These are phyloP conservation scores for Chaetomium globosum DNA, from an alignment of 2,329 filamentous ascomycete genomes.

Conservation along the genomic window DNA sequence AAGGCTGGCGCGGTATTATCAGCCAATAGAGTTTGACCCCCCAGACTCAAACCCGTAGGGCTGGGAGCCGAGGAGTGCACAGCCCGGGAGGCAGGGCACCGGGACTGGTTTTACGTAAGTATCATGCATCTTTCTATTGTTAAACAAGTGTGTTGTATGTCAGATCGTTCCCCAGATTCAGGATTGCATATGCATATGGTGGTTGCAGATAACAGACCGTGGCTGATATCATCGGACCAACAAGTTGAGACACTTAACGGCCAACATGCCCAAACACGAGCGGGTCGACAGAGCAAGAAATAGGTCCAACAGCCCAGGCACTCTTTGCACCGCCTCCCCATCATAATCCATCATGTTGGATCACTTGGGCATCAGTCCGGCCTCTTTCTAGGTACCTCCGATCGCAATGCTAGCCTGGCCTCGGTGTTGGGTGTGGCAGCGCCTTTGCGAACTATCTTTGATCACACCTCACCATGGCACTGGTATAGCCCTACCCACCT, in stretches of 20 bases:
- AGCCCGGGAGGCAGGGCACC: not conserved
- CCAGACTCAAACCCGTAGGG: not conserved
- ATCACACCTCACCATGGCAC: not conserved
- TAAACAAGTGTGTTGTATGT: not conserved
- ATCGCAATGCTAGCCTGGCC: not conserved
- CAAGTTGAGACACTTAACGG: not conserved
- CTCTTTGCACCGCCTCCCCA: not conserved
- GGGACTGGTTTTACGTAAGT: constrained; percentile 13
- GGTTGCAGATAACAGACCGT: not conserved
- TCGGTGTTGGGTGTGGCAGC: not conserved
- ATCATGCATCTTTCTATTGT: not conserved
- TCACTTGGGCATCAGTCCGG: not conserved
- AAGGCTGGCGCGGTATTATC: not conserved
- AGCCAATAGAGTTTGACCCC: not conserved
- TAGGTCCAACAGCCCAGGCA: not conserved
- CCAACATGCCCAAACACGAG: not conserved
- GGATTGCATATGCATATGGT: not conserved
- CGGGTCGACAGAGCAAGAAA: not conserved
- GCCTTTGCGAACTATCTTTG: not conserved
- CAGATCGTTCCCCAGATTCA: not conserved
- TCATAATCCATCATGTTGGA: not conserved
- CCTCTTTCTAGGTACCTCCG: not conserved
- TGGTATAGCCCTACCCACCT: not conserved
- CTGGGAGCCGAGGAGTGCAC: constrained; percentile 1
- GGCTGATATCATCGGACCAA: constrained; percentile 9